phyloP scores from a whole-genome alignment of 1,284 basidiomycete species.

The Fistulinella cinereoalba region DNA sequence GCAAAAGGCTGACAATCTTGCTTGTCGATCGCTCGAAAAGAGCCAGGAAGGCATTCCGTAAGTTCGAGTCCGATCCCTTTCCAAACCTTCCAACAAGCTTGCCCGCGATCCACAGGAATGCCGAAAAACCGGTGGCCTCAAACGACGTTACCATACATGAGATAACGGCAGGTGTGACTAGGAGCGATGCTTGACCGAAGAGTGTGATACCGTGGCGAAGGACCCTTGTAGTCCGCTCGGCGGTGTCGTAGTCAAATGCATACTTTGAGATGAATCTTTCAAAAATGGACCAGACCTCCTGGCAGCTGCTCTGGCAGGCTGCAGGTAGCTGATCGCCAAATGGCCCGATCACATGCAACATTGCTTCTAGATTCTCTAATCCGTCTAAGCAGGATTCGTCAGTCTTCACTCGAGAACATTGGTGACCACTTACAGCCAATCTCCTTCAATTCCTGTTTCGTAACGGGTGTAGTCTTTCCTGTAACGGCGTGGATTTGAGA shows the following conservation, averaged over 20 bases:
- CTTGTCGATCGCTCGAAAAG: slow-evolving; percentile 76
- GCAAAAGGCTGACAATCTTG: slow-evolving; percentile 66
- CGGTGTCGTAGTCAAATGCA: slow-evolving; percentile 75
- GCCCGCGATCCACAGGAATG: slow-evolving; percentile 93
- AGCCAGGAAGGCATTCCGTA: slow-evolving; percentile 57
- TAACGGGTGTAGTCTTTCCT: slow-evolving; percentile 46
- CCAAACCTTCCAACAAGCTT: slow-evolving; percentile 79
- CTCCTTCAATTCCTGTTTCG: slow-evolving; percentile 61
- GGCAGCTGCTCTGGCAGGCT: slow-evolving; percentile 76
- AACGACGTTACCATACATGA: slow-evolving; percentile 78
- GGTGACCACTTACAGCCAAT: slow-evolving; percentile 55
- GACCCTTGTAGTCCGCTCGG: slow-evolving; percentile 86
- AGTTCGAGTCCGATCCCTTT: slow-evolving; percentile 49
- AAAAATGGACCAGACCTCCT: slow-evolving; percentile 82
- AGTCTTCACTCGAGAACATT: not conserved
- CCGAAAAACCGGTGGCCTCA: slow-evolving; percentile 78
- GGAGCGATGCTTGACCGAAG: slow-evolving; percentile 69
- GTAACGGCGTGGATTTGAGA: slow-evolving; percentile 65
- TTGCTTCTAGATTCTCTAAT: slow-evolving; percentile 86
- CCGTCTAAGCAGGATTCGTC: slow-evolving; percentile 49
- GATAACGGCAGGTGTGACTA: slow-evolving; percentile 71
- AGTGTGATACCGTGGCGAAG: slow-evolving; percentile 82
- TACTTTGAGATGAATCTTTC: slow-evolving; percentile 80
- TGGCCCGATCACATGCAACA: slow-evolving; percentile 76
- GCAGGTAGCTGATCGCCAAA: slow-evolving; percentile 81